Percentiles rank a stretch among this genome's conserved stretches.
Conservation (phyloP, 2,329 filamentous ascomycete species). For the Exophiala aquamarina region DNA sequence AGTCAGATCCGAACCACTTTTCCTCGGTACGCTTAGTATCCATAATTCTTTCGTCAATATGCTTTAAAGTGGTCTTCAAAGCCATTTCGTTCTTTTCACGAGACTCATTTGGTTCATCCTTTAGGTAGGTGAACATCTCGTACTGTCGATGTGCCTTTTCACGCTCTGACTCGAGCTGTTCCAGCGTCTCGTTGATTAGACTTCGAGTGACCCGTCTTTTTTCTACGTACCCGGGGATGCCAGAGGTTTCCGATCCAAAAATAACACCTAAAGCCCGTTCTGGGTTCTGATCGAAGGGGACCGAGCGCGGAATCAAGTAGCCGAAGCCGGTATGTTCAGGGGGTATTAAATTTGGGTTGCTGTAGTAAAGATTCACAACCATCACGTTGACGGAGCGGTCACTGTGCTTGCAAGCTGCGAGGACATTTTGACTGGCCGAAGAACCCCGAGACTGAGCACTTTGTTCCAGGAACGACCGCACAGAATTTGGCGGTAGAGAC, state of each 20-base stretch:
- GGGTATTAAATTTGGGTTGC: constrained; percentile 62
- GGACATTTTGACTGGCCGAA: constrained; percentile 21
- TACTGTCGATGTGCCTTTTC: background rate
- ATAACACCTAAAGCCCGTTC: constrained; percentile 86
- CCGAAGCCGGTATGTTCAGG: constrained; percentile 69
- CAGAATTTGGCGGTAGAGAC: constrained; percentile 23
- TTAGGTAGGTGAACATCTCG: background rate
- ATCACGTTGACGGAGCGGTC: constrained; percentile 72
- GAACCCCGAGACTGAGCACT: constrained; percentile 11
- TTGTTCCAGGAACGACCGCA: constrained; percentile 16
- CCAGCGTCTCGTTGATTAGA: background rate
- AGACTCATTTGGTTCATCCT: too few relatives aligned
- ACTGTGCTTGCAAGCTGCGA: constrained; percentile 23
- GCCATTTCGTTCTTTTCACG: too few relatives aligned
- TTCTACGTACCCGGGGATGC: constrained; percentile 6
- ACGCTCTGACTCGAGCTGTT: background rate
- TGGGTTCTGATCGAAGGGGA: constrained; percentile 71
- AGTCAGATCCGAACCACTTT: background rate
- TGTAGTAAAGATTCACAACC: constrained; percentile 88
- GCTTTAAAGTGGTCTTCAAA: too few relatives aligned
- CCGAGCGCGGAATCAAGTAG: constrained; percentile 80
- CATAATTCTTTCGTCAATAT: background rate
- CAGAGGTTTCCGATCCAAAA: constrained; percentile 74
- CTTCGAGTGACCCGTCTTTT: constrained; percentile 3
- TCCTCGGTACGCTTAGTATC: background rate